Evolutionary conservation across 2,329 filamentous ascomycete species (phyloP).

Genomic region (Biscogniauxia mediterranea): DNA sequence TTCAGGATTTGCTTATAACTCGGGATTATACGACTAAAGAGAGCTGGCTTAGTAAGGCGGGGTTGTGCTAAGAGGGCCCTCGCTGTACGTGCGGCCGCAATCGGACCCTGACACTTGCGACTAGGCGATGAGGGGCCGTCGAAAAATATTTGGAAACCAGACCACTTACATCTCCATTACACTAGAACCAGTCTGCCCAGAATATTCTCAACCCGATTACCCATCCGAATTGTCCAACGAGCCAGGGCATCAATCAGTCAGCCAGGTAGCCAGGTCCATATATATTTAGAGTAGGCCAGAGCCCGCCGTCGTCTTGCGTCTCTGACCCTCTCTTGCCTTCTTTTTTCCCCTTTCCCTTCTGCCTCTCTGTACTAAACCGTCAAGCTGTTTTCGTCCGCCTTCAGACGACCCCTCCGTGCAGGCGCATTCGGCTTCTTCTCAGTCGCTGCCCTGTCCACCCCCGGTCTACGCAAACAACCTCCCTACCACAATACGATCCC

Average conservation of each 20-base stretch:
- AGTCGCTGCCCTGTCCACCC: slow-evolving; percentile 66
- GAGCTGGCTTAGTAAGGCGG: slow-evolving; percentile 19
- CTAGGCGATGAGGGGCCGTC: not conserved
- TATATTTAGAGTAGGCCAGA: not conserved
- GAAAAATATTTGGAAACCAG: not conserved
- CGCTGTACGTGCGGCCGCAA: not conserved
- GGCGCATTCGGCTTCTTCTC: slow-evolving; percentile 71
- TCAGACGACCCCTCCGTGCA: slow-evolving; percentile 74
- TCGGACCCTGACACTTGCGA: not conserved
- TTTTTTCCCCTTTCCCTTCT: not conserved
- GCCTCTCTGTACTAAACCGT: slow-evolving; percentile 45
- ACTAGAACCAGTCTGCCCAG: not conserved
- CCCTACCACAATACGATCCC: slow-evolving; percentile 34
- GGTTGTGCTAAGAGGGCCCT: not conserved
- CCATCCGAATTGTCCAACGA: too few species aligned
- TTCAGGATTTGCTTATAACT: too few species aligned
- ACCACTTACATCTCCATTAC: not conserved
- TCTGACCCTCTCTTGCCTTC: too few species aligned
- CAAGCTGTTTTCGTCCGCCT: slow-evolving; percentile 90
- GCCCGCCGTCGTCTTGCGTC: too few species aligned
- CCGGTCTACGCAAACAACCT: slow-evolving; percentile 55
- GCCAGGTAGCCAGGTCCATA: not conserved
- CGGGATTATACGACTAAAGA: not conserved
- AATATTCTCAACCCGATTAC: too few species aligned
- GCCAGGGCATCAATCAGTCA: too few species aligned